Base-by-base conservation (phyloP, 2,329 filamentous ascomycete genomes). In the Tolypocladium ophioglossoides region DNA sequence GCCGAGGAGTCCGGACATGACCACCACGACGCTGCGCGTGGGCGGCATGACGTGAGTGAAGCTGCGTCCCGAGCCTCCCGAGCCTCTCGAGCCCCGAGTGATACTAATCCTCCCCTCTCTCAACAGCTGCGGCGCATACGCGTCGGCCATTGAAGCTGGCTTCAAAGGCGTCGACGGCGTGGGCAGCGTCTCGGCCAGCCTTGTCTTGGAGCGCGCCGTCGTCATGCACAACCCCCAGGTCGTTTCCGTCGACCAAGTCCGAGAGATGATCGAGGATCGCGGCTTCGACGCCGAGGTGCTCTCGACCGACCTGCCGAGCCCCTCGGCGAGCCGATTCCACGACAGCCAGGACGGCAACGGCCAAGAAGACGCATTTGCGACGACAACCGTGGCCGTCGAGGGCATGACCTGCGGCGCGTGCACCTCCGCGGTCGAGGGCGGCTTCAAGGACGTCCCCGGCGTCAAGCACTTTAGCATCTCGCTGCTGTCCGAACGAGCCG, bases 171-270 rank as follows among this genome's bases (percentile, higher is more conserved):
- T 95, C 6, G 78, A 86, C 40, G 92, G 94, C 53, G 84, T 94
- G 11, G 88, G 87, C 58, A 90, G 80, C 62, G 90, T 97, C 56
- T 95, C 91, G 11, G 87, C 99, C 63, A 96, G 90, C 68, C 75
- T 99, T 63, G 87, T 96, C 54, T 95, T 96, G 84, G 91, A 96
- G 70, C 84, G 92, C 56, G 94, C 92, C n/a, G 91, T 97, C 44
- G 78, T 97, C 38, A 86, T 91, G 71, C 94, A 99, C 72, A 87
- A 97, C 70, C 83, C 89, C 1, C 74, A 79, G 54, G 79, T 81
- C 52, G 80, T 97, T 52, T 74, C 89, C 16, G 80, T 90, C 56
- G 87, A 91, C 39, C 74, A 85, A 61, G 80, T 97, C 56, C 83
- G 82, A 66, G 89, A 95, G 60, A 90, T 87, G 38, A 94, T 96